Evolutionary conservation across 2,329 filamentous ascomycete genomes (phyloP).

Genomic region (Fusarium siculi): DNA sequence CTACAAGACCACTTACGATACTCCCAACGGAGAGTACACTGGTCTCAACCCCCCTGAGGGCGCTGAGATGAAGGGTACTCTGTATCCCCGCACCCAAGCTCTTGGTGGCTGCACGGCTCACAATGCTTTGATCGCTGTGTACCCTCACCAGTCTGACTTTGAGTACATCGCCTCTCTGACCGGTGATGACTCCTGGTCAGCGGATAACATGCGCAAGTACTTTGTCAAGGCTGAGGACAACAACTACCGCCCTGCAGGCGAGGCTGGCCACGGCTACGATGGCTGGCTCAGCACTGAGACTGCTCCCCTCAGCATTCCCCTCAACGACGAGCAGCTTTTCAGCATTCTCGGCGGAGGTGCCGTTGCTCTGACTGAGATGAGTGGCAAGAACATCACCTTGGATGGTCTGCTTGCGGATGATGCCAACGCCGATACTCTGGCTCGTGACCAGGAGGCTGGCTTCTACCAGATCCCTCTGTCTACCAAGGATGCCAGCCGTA

Average conservation of each 20-base stretch:
- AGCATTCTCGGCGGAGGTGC: slow-evolving; percentile 26
- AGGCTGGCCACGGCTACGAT: slow-evolving; percentile 32
- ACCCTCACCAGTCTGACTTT: slow-evolving; percentile 70
- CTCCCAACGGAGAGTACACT: slow-evolving; percentile 63
- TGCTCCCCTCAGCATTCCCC: slow-evolving; percentile 28
- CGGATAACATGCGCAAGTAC: slow-evolving; percentile 69
- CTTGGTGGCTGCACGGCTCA: slow-evolving; percentile 66
- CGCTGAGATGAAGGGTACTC: slow-evolving; percentile 55
- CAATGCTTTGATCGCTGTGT: slow-evolving; percentile 68
- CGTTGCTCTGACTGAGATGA: slow-evolving; percentile 16
- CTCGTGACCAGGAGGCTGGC: slow-evolving; percentile 42
- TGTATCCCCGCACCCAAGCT: slow-evolving; percentile 59
- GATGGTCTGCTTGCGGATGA: slow-evolving; percentile 32
- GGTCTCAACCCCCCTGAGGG: slow-evolving; percentile 52
- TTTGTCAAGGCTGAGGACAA: slow-evolving; percentile 67
- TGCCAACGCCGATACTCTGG: slow-evolving; percentile 32
- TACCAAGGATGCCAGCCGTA: slow-evolving; percentile 61
- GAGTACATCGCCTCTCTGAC: slow-evolving; percentile 67
- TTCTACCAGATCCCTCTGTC: slow-evolving; percentile 69
- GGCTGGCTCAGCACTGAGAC: slow-evolving; percentile 39
- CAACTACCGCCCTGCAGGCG: slow-evolving; percentile 52
- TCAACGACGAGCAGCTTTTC: slow-evolving; percentile 27
- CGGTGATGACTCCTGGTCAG: slow-evolving; percentile 68
- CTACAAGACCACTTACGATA: slow-evolving; percentile 68
- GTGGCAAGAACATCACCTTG: slow-evolving; percentile 25